Percentiles rank a stretch among this genome's conserved stretches.
These are phyloP conservation scores for Termitomyces bulborhizus DNA, from an alignment of 768 basidiomycete species.

Conservation along the genomic window DNA sequence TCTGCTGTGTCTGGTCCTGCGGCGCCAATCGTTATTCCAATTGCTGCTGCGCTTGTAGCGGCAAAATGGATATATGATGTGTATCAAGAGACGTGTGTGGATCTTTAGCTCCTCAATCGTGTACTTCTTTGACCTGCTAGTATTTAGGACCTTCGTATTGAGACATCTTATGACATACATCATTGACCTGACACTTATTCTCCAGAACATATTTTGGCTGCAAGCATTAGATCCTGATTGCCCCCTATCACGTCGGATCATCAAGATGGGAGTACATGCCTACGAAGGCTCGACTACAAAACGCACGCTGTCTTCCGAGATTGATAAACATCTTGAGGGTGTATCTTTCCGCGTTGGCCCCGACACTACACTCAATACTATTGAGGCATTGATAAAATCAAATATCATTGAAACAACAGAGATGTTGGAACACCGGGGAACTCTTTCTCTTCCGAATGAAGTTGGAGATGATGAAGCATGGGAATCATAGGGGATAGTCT, in stretches of 20 bases:
- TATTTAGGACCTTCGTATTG: slow-evolving; percentile 8
- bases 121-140: neutral
- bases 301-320: slow-evolving; percentile 6
- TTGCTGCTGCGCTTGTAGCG: slow-evolving; percentile 13
- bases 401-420: neutral
- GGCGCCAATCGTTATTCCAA: slow-evolving; percentile 16
- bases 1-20: slow-evolving; percentile 11
- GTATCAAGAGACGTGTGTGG: slow-evolving; percentile 16
- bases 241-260: slow-evolving; percentile 10
- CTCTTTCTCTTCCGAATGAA: neutral
- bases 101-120: neutral
- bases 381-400: neutral
- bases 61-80: slow-evolving; percentile 16
- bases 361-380: slow-evolving; percentile 6
- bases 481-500: slow-evolving; percentile 1
- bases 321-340: slow-evolving; percentile 9
- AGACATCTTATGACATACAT: slow-evolving; percentile 16
- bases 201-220: slow-evolving; percentile 18
- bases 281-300: slow-evolving; percentile 10
- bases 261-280: slow-evolving; percentile 7
- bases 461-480: neutral
- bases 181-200: slow-evolving; percentile 15
- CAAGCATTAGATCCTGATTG: neutral
- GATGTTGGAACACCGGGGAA: neutral
- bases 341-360: slow-evolving; percentile 7